Base-by-base conservation (phyloP, 768 basidiomycete genomes). In the Suillus subaureus region DNA sequence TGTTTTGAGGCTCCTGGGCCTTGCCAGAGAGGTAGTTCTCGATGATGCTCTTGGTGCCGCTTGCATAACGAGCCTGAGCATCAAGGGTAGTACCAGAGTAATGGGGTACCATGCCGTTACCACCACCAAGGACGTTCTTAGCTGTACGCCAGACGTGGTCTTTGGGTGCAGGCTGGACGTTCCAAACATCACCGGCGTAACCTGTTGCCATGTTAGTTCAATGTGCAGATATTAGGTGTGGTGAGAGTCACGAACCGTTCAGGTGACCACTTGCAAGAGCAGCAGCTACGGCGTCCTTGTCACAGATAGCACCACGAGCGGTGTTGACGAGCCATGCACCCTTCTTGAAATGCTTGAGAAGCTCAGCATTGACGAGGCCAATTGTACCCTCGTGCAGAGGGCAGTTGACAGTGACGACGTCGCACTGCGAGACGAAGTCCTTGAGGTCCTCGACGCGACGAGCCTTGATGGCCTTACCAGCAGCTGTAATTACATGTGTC, bases 251-350 rank as follows among this genome's bases (percentile, higher is more conserved):
- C 69, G 57, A 52, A 77, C 90, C 94, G 63, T 80, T 76, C 67
- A 96, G 77, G 37, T 93, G 91, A 21, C 94, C 94, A 61, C 84
- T 88, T 79, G 86, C 82, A 64, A 97, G 75, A 15, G 94, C 93
- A 0, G 75, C 87, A 5, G 89, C 88, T 66, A 96, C 89, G 51
- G 87, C 93, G 67, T 94, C 87, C 69, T 88, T 88, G 79, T 93
- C 89, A 74, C 92, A 94, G 72, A 97, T 94, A 49, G 95, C 95
- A 52, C 95, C 95, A 70, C 94, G 92, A 61, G 93, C 93, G 35
- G 93, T 94, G 85, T 97, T 97, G 73, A 97, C 90, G 71, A 96
- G 87, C 91, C 91, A 95, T 18, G 94, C 86, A 58, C 93, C 94
- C 76, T 91, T 90, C 85, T 97, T 97, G 85, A 96, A 91, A 80